Base-by-base conservation (phyloP, 345 rosid genomes). In the Turritis glabra region DNA sequence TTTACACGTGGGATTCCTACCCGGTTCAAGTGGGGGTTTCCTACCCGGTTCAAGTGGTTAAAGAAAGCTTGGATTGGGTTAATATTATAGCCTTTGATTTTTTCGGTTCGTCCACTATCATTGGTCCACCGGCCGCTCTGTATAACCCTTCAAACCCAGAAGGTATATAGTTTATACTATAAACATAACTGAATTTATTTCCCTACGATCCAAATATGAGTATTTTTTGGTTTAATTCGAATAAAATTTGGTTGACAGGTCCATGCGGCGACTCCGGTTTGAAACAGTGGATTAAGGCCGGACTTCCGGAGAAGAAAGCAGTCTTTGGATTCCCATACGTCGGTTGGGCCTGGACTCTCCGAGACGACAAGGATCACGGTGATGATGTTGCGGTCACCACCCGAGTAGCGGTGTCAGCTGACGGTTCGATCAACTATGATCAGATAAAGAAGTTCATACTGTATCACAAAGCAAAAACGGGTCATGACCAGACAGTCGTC, bases 81-180 rank as follows among this genome's bases (percentile, higher is more conserved):
- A 84, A 84, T 17, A 76, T 67, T 4, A 85, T 85, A 82, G 85
- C 86, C 3, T 89, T 81, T 67, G 91, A 89, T 59, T 89, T 81
- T 35, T 83, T 69, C 29, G 88, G 88, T 43, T 15, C 8, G 8
- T 15, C 48, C 48, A 43, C 8, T 43, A 2, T 76, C 87, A 84
- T 88, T 0, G 93, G 89, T 14, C 84, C 89, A 19, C 87, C 82
- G 0, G 93, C 96, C 0, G 85, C 86, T 6, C 56, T 88, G 8
- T 88, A 77, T 37, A 12, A 37, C 11, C 5, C 5, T 37, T 32
- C 37, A 1, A 32, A 7, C 1, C 32, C 32, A 7, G 3, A 32
- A 32, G 37, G 37, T 32, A 32, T 32, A 4, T 29, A 29, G 32
- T 29, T 29, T 29, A 29, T 29, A 29, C 5, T 0, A 29, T 29